Evolutionary conservation across 768 basidiomycete genomes (phyloP).

Genomic region (Boletus eberwhitei): DNA sequence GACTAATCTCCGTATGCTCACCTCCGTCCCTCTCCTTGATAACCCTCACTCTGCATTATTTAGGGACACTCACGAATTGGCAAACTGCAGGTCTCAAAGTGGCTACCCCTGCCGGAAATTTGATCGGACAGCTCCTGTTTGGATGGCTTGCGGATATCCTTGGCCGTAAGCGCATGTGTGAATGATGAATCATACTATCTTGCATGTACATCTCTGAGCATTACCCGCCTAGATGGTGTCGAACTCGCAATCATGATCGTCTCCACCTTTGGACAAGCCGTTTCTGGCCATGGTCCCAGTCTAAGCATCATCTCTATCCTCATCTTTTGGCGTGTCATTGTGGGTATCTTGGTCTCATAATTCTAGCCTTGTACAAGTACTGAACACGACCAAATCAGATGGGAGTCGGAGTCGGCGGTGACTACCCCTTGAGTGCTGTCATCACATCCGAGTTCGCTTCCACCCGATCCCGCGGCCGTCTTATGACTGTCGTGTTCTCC

Average conservation of each 20-base stretch:
- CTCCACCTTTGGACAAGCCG: conserved; percentile 71
- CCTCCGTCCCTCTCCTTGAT: background rate
- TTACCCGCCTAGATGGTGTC: conserved; percentile 36
- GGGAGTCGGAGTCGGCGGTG: conserved; percentile 81
- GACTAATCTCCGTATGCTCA: background rate
- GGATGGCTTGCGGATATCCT: conserved; percentile 73
- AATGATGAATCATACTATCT: conserved; percentile 22
- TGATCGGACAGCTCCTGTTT: conserved; percentile 70
- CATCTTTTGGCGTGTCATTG: conserved; percentile 79
- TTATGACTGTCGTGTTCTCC: conserved; percentile 86
- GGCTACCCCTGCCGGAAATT: conserved; percentile 69
- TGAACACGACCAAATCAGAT: conserved; percentile 44
- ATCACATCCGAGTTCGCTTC: conserved; percentile 85
- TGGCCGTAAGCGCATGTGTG: conserved; percentile 76
- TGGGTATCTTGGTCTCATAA: conserved; percentile 19
- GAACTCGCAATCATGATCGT: conserved; percentile 72
- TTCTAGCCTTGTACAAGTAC: background rate
- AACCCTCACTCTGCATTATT: no score
- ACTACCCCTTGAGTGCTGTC: conserved; percentile 78
- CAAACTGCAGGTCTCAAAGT: conserved; percentile 75
- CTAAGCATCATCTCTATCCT: conserved; percentile 68
- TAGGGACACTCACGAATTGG: conserved; percentile 25
- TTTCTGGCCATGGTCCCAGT: conserved; percentile 61
- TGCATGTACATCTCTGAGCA: background rate
- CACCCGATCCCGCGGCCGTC: conserved; percentile 66